Conservation (phyloP, 2,329 filamentous ascomycete species). For the Microcera coccophila region DNA sequence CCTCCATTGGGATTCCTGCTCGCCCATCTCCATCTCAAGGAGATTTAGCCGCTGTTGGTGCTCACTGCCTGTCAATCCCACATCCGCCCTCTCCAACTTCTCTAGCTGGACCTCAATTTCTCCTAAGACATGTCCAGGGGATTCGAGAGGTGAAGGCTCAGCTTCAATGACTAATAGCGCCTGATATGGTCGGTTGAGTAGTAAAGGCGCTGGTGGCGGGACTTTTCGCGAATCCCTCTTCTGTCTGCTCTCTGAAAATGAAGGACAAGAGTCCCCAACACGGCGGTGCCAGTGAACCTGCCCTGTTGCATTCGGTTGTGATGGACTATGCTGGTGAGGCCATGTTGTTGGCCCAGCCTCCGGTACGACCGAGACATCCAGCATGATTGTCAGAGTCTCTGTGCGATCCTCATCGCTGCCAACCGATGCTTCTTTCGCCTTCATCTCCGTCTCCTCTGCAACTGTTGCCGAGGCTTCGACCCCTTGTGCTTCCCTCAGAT, state of each 20-base stretch:
- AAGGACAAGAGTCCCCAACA: conserved; percentile 55
- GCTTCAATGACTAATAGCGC: conserved; percentile 44
- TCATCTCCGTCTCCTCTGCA: conserved; percentile 2
- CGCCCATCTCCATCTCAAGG: conserved; percentile 59
- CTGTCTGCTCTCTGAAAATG: conserved; percentile 53
- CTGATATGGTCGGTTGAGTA: conserved; percentile 42
- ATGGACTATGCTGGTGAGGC: conserved; percentile 10
- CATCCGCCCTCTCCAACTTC: conserved; percentile 43
- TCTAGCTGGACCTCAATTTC: conserved; percentile 51
- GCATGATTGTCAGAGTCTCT: conserved; percentile 43
- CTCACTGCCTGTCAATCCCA: conserved; percentile 32
- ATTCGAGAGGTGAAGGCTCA: conserved; percentile 51
- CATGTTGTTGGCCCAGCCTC: conserved; percentile 10
- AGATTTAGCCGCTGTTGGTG: conserved; percentile 44
- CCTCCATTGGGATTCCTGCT: conserved; percentile 58
- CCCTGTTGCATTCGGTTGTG: conserved; percentile 4
- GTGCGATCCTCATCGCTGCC: conserved; percentile 27
- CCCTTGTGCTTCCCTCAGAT: conserved; percentile 40
- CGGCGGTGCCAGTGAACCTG: conserved; percentile 49
- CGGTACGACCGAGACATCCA: conserved; percentile 33
- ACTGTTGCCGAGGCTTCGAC: conserved; percentile 26
- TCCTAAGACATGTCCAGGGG: conserved; percentile 46
- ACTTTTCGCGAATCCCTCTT: conserved; percentile 46
- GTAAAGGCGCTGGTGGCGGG: conserved; percentile 54
- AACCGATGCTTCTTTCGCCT: conserved; percentile 12